Evolutionary conservation across 257 asterid genomes (phyloP), one percentile per base, ranked within the genome.

Genomic region (Solanum tarapatanum): DNA sequence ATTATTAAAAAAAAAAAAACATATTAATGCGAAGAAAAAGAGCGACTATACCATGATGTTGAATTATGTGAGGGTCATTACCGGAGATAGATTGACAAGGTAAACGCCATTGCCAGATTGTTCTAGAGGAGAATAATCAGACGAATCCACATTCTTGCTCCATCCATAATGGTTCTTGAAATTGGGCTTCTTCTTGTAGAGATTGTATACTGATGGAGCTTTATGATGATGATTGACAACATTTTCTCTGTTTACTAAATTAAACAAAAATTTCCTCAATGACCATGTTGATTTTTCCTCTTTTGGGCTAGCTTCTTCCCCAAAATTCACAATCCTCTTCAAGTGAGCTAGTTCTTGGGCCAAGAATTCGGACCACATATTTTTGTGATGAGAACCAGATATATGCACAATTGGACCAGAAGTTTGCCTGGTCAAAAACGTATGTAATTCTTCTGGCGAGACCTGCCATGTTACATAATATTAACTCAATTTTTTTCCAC

Each of bases 41-140:
- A 6, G 8, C 3, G 77, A 70, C 36, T 14, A 24, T 4, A n/a
- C 39, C 77, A 41, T 39, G 35, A 24, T 77, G 32, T 77, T 32
- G 41, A 83, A 58, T 37, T 80, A 70, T 76, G n/a, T 13, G 16
- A 16, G 24, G 48, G 6, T 35, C 45, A 19, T 84, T 94, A 94
- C 99, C 89, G 96, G 95, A 0, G 95, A 90, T 69, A 97, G 98
- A 89, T 94, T 92, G 89, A 94, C 98, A 2, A 94, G 93, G 83
- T 91, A 97, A 82, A 94, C 87, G 30, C 98, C 95, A 10, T 92
- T 51, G 80, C 93, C 93, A 0, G 95, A 93, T 8, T 91, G 89
- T 11, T 58, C 35, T 11, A 96, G 98, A 70, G 96, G 96, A 16
- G 90, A 79, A 79, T 94, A 97, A 55, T 93, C 93, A 21, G 89